These are phyloP conservation scores for Mycena citricolor DNA, from an alignment of 1,284 basidiomycete genomes.

Conservation along the genomic window DNA sequence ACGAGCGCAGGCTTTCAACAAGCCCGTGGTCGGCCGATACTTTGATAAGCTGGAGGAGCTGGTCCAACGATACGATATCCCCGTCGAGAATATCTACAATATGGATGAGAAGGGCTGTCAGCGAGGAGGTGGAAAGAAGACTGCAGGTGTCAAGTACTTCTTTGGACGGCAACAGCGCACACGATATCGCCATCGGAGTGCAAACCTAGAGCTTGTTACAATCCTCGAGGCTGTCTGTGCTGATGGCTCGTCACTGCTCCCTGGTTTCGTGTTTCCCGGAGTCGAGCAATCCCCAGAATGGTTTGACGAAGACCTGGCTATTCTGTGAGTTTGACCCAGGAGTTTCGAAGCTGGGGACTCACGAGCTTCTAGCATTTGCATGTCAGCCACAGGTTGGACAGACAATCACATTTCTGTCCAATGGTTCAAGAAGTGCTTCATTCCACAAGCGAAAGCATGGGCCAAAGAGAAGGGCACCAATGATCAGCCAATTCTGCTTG, in stretches of 20 bases:
- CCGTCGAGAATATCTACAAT: constrained; percentile 39
- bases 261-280: constrained; percentile 35
- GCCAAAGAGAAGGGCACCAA: too few relatives aligned
- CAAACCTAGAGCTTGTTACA: constrained; percentile 34
- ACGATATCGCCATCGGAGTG: constrained; percentile 26
- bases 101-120: constrained; percentile 42
- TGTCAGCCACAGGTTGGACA: constrained; percentile 37
- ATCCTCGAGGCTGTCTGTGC: constrained; percentile 34
- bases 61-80: constrained; percentile 30
- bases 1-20: constrained; percentile 31
- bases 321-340: constrained; percentile 4
- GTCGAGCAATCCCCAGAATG: constrained; percentile 25
- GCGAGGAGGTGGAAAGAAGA: constrained; percentile 31
- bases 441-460: constrained; percentile 24
- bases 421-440: constrained; percentile 33
- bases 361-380: constrained; percentile 16
- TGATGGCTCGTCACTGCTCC: constrained; percentile 27
- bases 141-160: constrained; percentile 25
- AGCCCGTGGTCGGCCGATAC: constrained; percentile 24
- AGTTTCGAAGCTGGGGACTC: background rate
- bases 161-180: constrained; percentile 12
- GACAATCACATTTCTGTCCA: constrained; percentile 27
- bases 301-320: constrained; percentile 25
- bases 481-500: constrained; percentile 25
- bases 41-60: constrained; percentile 25